Base-by-base conservation (phyloP, 2,329 filamentous ascomycete genomes). In the Coniochaeta sp. region DNA sequence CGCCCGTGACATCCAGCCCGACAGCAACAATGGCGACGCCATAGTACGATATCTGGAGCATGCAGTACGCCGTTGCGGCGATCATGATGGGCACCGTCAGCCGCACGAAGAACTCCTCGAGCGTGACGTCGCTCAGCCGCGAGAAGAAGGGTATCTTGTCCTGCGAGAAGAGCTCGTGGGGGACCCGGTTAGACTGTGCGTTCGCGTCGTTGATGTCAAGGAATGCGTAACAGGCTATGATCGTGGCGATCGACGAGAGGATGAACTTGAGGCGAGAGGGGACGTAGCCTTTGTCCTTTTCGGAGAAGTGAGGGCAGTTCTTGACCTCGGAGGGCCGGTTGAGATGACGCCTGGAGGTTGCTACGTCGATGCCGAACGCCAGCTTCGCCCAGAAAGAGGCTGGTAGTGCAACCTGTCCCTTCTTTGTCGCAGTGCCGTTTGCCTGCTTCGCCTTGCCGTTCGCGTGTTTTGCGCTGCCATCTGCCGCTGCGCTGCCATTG, bases 301-400 rank as follows among this genome's bases (percentile, higher is more conserved):
- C n/a, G 10, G 46, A 48, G 28, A 48, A 48, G 12, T 48, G 46
- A 20, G 22, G 46, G 16, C 26, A 48, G 46, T 48, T 48, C 16
- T 48, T 48, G 18, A 32, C 28, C 46, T 48, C 46, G 46, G 31
- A 48, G 6, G 46, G 46, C 14, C 27, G 31, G 46, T 48, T 48
- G 26, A 48, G 16, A 26, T 48, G 46, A 6, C 46, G 27, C 6
- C 26, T 13, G 16, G 46, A 48, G 28, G 26, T 48, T 8, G 46
- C 46, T 16, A 27, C 30, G 14, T 48, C 20, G 14, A 48, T 20
- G 4, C 46, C 46, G 32, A 48, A 48, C 24, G 12, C 6, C 3
- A 30, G 20, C 26, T 27, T 28, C 3, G 24, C 46, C 46, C 46
- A 48, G 13, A 48, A n/a, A n/a, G n/a, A n/a, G n/a, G n/a, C n/a